Conservation (phyloP, 257 asterid species). For the Capsicum chinense region DNA sequence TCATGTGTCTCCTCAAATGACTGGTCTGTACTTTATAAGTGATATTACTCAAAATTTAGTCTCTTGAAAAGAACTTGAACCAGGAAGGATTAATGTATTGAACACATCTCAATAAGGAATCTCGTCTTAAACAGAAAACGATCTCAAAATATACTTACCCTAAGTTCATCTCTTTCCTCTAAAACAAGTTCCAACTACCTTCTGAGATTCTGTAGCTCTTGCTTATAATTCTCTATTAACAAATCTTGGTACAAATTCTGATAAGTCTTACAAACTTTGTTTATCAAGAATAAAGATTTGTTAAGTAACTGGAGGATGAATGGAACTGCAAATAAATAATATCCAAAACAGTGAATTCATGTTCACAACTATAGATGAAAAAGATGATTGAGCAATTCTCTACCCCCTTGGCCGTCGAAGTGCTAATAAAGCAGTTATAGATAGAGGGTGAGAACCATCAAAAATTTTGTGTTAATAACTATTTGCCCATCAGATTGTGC, state of each 20-base stretch:
- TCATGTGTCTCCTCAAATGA: not conserved
- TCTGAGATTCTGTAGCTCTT: conserved; percentile 67
- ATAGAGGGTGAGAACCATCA: not conserved
- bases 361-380: conserved; percentile 19
- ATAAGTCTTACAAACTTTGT: conserved; percentile 3
- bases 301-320: not conserved
- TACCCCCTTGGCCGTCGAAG: not conserved
- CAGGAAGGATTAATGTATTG: conserved; percentile 16
- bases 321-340: not conserved
- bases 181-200: conserved; percentile 59
- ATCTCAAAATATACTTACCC: conserved; percentile 53
- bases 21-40: not conserved
- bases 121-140: not conserved
- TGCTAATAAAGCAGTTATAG: not conserved
- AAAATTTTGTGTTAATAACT: conserved; percentile 14
- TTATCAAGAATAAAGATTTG: not conserved
- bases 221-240: conserved; percentile 56
- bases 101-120: conserved; percentile 13
- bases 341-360: not conserved
- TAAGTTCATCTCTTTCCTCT: conserved; percentile 80
- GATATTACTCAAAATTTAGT: not conserved
- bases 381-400: not conserved
- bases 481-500: conserved; percentile 17
- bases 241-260: conserved; percentile 49
- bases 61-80: conserved; percentile 2